These are phyloP conservation scores for Volvox carteri DNA, from an alignment of 163 green algal genomes.

Conservation along the genomic window DNA sequence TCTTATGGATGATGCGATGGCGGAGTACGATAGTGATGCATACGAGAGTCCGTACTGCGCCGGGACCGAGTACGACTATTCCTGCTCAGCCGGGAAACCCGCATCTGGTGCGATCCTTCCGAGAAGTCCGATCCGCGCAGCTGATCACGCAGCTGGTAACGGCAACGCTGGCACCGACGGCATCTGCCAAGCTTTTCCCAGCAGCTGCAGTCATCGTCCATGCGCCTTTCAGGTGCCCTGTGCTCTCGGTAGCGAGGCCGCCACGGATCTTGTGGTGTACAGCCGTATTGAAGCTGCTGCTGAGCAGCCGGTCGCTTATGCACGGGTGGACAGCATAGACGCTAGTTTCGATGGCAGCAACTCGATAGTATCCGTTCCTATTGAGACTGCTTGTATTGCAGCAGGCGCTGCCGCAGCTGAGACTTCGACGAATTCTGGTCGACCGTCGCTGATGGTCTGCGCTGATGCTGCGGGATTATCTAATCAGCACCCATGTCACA, in stretches of 20 bases:
- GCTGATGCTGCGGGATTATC: neutral
- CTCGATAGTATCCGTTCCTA: neutral
- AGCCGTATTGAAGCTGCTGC: too few relatives aligned
- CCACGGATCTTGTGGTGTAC: too few relatives aligned
- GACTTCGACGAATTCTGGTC: too few relatives aligned
- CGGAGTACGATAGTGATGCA: conserved; percentile 43
- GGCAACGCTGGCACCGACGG: neutral
- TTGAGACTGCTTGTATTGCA: too few relatives aligned
- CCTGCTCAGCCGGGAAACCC: neutral
- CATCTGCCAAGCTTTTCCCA: neutral
- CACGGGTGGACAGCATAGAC: neutral
- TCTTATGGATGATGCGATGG: conserved; percentile 44
- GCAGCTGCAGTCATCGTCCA: neutral
- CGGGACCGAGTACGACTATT: neutral
- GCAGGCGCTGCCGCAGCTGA: neutral
- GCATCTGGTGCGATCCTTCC: neutral
- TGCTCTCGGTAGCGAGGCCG: too few relatives aligned
- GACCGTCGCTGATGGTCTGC: too few relatives aligned
- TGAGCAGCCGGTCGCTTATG: neutral
- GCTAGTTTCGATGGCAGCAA: neutral
- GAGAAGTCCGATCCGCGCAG: neutral
- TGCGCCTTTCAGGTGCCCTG: neutral
- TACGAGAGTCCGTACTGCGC: conserved; percentile 17
- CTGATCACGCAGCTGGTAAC: neutral
- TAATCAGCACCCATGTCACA: neutral